phyloP scores from a whole-genome alignment of 129 eudicot species.

The Helichrysum umbraculigerum region DNA sequence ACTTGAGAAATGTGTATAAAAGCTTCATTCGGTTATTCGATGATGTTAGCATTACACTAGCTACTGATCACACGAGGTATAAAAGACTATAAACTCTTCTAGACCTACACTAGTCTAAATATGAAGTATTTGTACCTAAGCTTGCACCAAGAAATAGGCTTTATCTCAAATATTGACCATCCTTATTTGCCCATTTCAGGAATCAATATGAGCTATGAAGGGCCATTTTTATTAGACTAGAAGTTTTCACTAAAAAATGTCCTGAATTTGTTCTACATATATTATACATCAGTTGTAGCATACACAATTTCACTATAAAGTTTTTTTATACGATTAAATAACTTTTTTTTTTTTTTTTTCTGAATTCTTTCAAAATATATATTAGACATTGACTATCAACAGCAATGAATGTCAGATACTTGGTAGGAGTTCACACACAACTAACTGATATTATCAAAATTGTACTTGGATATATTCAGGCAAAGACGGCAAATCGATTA shows the following conservation, averaged over 20 bases:
- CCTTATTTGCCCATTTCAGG: not conserved
- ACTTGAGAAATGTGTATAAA: no score
- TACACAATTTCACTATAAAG: slow-evolving; percentile 19
- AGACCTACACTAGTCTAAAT: not conserved
- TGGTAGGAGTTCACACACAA: not conserved
- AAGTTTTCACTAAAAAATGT: no score
- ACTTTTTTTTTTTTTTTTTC: not conserved
- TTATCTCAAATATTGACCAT: slow-evolving; percentile 3
- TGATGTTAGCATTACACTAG: not conserved
- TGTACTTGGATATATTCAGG: not conserved
- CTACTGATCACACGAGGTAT: not conserved
- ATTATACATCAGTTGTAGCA: not conserved
- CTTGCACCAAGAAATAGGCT: slow-evolving; percentile 8
- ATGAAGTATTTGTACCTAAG: not conserved
- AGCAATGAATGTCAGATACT: not conserved
- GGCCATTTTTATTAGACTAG: not conserved
- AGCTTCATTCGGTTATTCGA: not conserved
- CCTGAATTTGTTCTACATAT: not conserved
- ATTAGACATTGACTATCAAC: slow-evolving; percentile 7
- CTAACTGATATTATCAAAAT: not conserved
- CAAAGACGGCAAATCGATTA: not conserved
- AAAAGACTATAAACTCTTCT: not conserved
- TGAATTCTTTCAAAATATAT: slow-evolving; percentile 2
- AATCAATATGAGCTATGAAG: not conserved
- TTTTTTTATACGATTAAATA: not conserved